These are phyloP conservation scores for Pyrus bretschneideri DNA, from an alignment of 306 rosid genomes.

Conservation along the genomic window DNA sequence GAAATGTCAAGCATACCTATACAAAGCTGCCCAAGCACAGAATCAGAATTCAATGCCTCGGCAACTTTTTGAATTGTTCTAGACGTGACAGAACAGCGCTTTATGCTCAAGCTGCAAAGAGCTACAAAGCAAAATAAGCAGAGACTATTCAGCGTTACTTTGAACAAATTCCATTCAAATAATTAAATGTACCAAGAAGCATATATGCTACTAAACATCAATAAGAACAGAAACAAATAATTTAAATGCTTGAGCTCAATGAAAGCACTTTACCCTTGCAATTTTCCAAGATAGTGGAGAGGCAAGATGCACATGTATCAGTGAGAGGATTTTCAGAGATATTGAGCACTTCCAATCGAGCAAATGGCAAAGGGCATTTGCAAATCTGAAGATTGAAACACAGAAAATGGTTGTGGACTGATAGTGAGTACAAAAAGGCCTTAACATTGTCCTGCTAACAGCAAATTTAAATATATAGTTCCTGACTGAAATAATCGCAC, in stretches of 20 bases:
- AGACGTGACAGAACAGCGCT: conserved; percentile 70
- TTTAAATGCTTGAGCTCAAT: conserved; percentile 14
- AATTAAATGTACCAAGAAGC: background rate
- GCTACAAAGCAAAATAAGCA: conserved; percentile 35
- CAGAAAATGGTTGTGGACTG: background rate
- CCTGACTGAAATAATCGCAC: background rate
- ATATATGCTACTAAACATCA: background rate
- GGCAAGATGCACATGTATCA: conserved; percentile 80
- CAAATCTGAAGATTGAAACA: conserved; percentile 55
- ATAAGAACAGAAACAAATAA: conserved; percentile 10
- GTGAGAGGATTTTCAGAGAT: conserved; percentile 89
- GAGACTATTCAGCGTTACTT: background rate
- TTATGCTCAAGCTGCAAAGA: conserved; percentile 73
- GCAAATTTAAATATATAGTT: background rate
- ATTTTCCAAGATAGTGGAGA: conserved; percentile 50
- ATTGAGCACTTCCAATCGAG: conserved; percentile 82
- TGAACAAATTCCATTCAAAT: background rate
- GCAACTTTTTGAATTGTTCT: conserved; percentile 71
- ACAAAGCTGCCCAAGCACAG: conserved; percentile 64
- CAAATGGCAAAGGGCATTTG: conserved; percentile 64
- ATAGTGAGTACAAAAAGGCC: background rate
- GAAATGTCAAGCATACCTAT: conserved; percentile 47
- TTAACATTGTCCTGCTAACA: background rate
- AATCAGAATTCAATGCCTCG: conserved; percentile 56
- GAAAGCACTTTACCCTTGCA: conserved; percentile 58